Conservation (phyloP, 2,329 filamentous ascomycete species). For the Neocucurbitaria cava region DNA sequence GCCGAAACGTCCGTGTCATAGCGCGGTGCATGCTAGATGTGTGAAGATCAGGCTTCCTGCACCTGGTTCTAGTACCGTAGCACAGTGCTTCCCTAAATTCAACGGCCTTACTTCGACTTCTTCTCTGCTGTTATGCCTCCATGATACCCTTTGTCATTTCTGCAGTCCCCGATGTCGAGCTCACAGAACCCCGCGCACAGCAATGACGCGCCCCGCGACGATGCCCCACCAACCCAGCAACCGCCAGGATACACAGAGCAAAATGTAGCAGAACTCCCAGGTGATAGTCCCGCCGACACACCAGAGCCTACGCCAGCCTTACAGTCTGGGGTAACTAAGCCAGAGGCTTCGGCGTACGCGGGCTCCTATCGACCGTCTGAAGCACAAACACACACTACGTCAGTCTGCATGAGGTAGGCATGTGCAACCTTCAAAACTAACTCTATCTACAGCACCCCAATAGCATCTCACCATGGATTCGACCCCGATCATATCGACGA, state of each 20-base stretch:
- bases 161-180: constrained; percentile 24
- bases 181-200: constrained; percentile 22
- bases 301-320: constrained; percentile 4
- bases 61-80: neutral
- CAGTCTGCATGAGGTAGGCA: constrained; percentile 4
- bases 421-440: constrained; percentile 11
- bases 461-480: constrained; percentile 20
- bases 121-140: neutral
- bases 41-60: constrained; percentile 5
- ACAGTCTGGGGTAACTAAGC: constrained; percentile 25
- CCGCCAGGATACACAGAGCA: constrained; percentile 22
- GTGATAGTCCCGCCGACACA: constrained; percentile 8
- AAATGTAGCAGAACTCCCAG: constrained; percentile 17
- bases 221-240: constrained; percentile 26
- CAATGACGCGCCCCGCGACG: constrained; percentile 21
- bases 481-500: constrained; percentile 21
- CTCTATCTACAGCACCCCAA: constrained; percentile 11
- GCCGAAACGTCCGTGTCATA: constrained; percentile 19
- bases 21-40: constrained; percentile 2
- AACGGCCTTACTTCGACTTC: neutral
- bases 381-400: constrained; percentile 16
- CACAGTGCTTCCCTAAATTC: neutral
- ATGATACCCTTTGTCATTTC: constrained; percentile 5
- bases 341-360: constrained; percentile 35
- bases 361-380: constrained; percentile 37